Evolutionary conservation across 352 stramenopile species (phyloP).

Genomic region (Phytophthora palmivora): DNA sequence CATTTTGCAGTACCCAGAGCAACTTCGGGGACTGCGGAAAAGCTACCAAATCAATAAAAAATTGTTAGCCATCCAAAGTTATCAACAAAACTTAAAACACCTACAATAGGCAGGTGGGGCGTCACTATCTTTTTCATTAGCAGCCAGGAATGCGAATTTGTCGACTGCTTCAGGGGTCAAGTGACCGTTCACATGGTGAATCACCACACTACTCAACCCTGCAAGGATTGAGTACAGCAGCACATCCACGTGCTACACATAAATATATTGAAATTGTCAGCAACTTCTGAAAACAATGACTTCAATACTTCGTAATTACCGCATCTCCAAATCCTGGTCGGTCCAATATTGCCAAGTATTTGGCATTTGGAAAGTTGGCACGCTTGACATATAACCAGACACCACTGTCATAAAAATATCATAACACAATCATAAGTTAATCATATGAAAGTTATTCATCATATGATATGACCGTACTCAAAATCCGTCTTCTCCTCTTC

Average conservation of each 20-base stretch:
- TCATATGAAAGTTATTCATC: background rate
- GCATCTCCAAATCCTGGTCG: constrained; percentile 52
- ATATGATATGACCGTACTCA: constrained; percentile 20
- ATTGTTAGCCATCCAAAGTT: background rate
- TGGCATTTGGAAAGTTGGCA: constrained; percentile 65
- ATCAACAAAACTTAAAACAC: constrained; percentile 1
- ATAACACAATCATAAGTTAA: constrained; percentile 1
- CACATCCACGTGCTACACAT: constrained; percentile 52
- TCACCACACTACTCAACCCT: constrained; percentile 75
- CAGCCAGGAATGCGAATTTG: constrained; percentile 65
- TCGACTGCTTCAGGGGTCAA: constrained; percentile 60
- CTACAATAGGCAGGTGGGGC: constrained; percentile 38
- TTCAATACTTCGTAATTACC: constrained; percentile 24
- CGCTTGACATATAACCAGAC: constrained; percentile 83
- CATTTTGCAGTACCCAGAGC: constrained; percentile 76
- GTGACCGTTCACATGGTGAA: constrained; percentile 68
- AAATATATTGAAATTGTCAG: too few relatives aligned
- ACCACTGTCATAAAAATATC: constrained; percentile 20
- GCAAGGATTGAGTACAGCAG: constrained; percentile 75
- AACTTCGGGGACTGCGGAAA: constrained; percentile 82
- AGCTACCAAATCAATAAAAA: constrained; percentile 31
- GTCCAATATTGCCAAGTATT: constrained; percentile 79
- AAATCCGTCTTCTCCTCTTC: constrained; percentile 19
- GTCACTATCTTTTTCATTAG: constrained; percentile 32
- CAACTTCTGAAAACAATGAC: too few relatives aligned